These are phyloP conservation scores for Silene latifolia DNA, from an alignment of 148 eudicot genomes.

Conservation along the genomic window DNA sequence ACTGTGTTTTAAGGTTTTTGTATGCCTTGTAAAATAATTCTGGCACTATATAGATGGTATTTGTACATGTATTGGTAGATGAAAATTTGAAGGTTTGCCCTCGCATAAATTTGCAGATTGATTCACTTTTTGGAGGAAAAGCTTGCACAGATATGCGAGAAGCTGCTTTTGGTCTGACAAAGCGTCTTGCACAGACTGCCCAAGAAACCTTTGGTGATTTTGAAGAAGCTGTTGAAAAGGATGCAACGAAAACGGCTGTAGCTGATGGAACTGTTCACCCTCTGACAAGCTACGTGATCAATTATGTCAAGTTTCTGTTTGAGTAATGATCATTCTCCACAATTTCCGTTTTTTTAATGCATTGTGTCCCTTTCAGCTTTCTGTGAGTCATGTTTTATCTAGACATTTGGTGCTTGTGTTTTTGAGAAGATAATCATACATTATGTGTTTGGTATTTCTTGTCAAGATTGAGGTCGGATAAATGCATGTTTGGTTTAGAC, in stretches of 20 bases:
- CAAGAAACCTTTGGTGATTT: conserved; percentile 94
- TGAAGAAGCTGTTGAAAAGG: conserved; percentile 98
- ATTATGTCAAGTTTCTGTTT: conserved; percentile 88
- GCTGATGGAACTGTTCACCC: conserved; percentile 98
- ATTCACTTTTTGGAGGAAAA: conserved; percentile 71
- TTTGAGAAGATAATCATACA: not conserved
- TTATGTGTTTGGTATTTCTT: not conserved
- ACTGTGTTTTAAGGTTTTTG: not conserved
- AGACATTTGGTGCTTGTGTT: not conserved
- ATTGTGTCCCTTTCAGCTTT: not conserved
- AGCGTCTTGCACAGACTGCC: conserved; percentile 92
- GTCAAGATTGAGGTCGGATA: not conserved
- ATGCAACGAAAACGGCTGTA: conserved; percentile 90
- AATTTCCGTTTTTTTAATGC: not conserved
- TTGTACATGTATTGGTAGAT: not conserved
- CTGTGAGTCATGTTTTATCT: not conserved
- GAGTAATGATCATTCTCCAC: conserved; percentile 57
- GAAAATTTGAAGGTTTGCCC: conserved; percentile 5
- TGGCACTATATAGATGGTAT: not conserved
- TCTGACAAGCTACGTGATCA: conserved; percentile 94
- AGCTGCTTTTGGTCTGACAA: conserved; percentile 81
- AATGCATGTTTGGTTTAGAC: not conserved
- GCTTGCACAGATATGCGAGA: conserved; percentile 87
- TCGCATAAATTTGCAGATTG: conserved; percentile 46
- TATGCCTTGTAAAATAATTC: not conserved